phyloP scores from a whole-genome alignment of 345 rosid genomes.

The Hypericum androsaemum region DNA sequence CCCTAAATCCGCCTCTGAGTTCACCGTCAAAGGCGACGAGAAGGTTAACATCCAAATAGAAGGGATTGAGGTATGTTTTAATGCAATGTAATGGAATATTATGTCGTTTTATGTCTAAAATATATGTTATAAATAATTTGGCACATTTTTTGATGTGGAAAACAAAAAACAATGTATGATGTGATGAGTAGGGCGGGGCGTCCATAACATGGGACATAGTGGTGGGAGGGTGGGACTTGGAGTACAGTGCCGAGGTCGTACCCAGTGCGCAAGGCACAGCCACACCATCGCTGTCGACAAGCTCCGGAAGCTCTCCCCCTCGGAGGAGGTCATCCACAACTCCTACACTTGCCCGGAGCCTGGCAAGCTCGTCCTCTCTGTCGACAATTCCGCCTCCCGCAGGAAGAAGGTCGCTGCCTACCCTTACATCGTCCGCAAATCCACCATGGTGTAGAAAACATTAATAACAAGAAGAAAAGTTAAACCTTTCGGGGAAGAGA shows the following conservation, averaged over 20 bases:
- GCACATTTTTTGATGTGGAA: background rate
- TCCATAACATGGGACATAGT: conserved; percentile 91
- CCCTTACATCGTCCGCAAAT: conserved; percentile 75
- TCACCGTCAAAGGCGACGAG: conserved; percentile 85
- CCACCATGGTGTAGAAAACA: conserved; percentile 16
- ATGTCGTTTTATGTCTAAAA: too few species aligned
- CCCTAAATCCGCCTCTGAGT: conserved; percentile 81
- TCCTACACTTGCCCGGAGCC: conserved; percentile 62
- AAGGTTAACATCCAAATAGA: conserved; percentile 95
- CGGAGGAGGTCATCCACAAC: conserved; percentile 71
- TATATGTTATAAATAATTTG: background rate
- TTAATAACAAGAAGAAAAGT: background rate
- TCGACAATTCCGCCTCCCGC: conserved; percentile 72
- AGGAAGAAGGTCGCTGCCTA: conserved; percentile 87
- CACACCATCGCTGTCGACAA: conserved; percentile 81
- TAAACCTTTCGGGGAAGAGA: too few species aligned
- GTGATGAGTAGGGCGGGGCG: conserved; percentile 67
- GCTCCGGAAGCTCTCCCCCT: conserved; percentile 36
- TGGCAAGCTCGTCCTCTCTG: conserved; percentile 80
- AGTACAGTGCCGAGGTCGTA: conserved; percentile 88
- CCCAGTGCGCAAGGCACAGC: conserved; percentile 69
- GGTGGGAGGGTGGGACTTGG: conserved; percentile 98
- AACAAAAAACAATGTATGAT: background rate
- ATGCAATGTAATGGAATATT: too few species aligned
- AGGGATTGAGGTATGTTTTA: conserved; percentile 99